phyloP scores from a whole-genome alignment of 2,329 filamentous ascomycete species.

The Pseudodiploospora longispora region DNA sequence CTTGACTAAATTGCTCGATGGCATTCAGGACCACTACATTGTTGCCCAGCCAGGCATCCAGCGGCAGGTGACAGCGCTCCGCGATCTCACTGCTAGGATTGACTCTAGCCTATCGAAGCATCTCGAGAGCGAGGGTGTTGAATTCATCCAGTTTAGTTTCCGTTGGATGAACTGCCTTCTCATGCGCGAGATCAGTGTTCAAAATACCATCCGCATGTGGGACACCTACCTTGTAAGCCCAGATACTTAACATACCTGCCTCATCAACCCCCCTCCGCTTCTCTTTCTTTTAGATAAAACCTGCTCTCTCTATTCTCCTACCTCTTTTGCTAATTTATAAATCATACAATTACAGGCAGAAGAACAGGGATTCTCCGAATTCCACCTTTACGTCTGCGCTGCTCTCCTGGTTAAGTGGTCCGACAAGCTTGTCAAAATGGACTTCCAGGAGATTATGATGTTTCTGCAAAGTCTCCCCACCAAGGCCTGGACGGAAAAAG shows the following conservation, averaged over 20 bases:
- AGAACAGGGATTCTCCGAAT: slow-evolving; percentile 96
- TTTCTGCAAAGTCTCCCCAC: slow-evolving; percentile 93
- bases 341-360: slow-evolving; percentile 58
- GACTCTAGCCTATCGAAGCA: slow-evolving; percentile 79
- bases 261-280: slow-evolving; percentile 5
- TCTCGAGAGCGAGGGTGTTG: slow-evolving; percentile 81
- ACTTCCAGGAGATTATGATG: slow-evolving; percentile 99
- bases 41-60: slow-evolving; percentile 96
- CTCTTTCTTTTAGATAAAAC: neutral
- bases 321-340: slow-evolving; percentile 1
- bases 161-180: slow-evolving; percentile 99
- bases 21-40: slow-evolving; percentile 98
- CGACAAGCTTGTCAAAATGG: slow-evolving; percentile 89
- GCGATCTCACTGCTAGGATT: slow-evolving; percentile 85
- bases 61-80: slow-evolving; percentile 78
- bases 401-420: slow-evolving; percentile 99
- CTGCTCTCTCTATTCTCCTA: neutral
- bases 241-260: slow-evolving; percentile 1
- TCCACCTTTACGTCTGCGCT: slow-evolving; percentile 96
- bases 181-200: slow-evolving; percentile 95
- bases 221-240: slow-evolving; percentile 86
- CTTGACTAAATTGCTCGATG: slow-evolving; percentile 92
- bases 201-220: slow-evolving; percentile 98
- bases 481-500: slow-evolving; percentile 91
- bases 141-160: slow-evolving; percentile 99